These are phyloP conservation scores for Neurospora sp. DNA, from an alignment of 495 filamentous ascomycete species.

Conservation along the genomic window DNA sequence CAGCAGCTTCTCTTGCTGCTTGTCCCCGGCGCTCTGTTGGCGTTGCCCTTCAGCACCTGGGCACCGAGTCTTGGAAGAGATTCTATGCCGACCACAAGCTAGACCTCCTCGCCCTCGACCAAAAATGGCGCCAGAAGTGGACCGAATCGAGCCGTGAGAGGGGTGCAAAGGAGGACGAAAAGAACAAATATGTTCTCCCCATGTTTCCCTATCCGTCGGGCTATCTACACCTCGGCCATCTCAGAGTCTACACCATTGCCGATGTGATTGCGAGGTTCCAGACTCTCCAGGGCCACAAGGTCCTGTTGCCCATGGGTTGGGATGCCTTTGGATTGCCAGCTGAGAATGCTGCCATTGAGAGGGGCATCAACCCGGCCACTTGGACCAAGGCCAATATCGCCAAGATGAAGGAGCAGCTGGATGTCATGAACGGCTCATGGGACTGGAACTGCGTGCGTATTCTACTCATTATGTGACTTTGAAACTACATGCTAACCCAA, in stretches of 20 bases:
- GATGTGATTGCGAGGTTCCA: conserved; percentile 74
- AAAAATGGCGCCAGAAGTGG: conserved; percentile 58
- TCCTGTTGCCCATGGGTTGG: conserved; percentile 86
- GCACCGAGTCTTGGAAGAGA: conserved; percentile 10
- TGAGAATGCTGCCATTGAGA: conserved; percentile 89
- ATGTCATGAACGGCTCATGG: conserved; percentile 65
- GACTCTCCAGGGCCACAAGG: conserved; percentile 63
- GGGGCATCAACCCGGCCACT: conserved; percentile 61
- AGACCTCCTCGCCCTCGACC: conserved; percentile 55
- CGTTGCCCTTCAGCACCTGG: conserved; percentile 2
- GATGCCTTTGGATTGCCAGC: conserved; percentile 87
- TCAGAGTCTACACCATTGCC: conserved; percentile 83
- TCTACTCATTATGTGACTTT: background rate
- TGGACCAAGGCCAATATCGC: conserved; percentile 77
- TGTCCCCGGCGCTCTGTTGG: conserved; percentile 1
- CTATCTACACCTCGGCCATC: conserved; percentile 78
- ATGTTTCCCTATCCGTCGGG: conserved; percentile 95
- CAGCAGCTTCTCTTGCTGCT: background rate
- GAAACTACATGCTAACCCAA: background rate
- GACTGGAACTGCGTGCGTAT: conserved; percentile 68
- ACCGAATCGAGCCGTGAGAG: conserved; percentile 7
- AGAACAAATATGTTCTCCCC: conserved; percentile 66
- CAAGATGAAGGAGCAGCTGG: conserved; percentile 74
- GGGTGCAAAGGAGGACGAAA: conserved; percentile 1
- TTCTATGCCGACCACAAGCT: conserved; percentile 34